Evolutionary conservation across 2,329 filamentous ascomycete species (phyloP).

Genomic region (Diaporthe helianthi): DNA sequence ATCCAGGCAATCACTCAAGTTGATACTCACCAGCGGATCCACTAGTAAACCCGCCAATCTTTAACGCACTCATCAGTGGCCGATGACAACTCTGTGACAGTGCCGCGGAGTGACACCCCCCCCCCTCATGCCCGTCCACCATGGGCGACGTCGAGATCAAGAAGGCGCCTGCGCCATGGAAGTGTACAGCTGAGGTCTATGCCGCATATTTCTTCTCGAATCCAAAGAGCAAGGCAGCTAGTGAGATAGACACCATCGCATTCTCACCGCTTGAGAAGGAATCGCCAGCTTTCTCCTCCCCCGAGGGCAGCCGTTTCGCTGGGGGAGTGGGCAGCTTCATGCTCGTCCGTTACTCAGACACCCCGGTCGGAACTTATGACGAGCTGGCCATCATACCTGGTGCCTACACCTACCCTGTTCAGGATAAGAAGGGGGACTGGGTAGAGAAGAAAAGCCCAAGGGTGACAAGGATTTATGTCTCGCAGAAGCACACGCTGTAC

Average conservation of each 20-base stretch:
- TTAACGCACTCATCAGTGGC: neutral
- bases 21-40: neutral
- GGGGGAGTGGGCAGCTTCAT: constrained; percentile 58
- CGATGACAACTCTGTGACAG: neutral
- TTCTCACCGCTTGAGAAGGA: constrained; percentile 56
- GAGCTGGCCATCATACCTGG: constrained; percentile 59
- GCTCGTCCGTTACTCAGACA: constrained; percentile 57
- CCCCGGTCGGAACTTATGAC: constrained; percentile 61
- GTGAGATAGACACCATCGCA: constrained; percentile 45
- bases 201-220: constrained; percentile 50
- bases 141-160: constrained; percentile 14
- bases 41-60: neutral
- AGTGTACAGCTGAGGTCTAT: constrained; percentile 53
- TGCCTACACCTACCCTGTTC: constrained; percentile 50
- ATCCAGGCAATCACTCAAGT: neutral
- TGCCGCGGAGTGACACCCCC: no score
- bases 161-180: constrained; percentile 50
- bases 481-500: constrained; percentile 57
- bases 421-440: constrained; percentile 42
- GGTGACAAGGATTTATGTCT: constrained; percentile 63
- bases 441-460: constrained; percentile 47
- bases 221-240: constrained; percentile 36
- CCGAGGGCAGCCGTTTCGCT: constrained; percentile 45
- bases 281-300: constrained; percentile 49
- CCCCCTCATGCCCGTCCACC: no score